Percentiles rank a stretch among this genome's conserved stretches.
phyloP scores from a whole-genome alignment of 805 yeast species.

The Nakazawaea holstii region DNA sequence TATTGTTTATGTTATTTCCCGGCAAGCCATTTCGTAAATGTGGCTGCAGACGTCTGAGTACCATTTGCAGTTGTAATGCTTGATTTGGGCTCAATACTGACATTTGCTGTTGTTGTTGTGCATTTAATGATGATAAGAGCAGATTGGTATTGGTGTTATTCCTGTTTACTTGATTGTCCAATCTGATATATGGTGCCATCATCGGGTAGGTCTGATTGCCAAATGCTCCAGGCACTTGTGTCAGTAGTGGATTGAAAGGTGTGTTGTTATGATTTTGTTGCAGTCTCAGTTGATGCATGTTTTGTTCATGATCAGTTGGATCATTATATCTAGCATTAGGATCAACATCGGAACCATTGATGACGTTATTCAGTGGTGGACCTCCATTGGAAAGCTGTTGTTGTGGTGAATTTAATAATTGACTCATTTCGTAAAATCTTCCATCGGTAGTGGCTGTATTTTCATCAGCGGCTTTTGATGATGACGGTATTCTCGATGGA shows the following conservation, averaged over 20 bases:
- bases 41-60: not conserved
- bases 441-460: conserved; percentile 16
- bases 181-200: conserved; percentile 3
- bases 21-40: not conserved
- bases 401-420: conserved; percentile 9
- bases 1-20: not conserved
- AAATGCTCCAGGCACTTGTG: conserved; percentile 1
- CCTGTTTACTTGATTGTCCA: conserved; percentile 9
- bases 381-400: not conserved
- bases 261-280: not conserved
- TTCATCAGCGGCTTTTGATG: conserved; percentile 21
- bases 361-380: not conserved
- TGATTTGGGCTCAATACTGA: not conserved
- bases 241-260: not conserved
- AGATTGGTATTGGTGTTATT: not conserved
- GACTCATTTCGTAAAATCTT: conserved; percentile 9
- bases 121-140: not conserved
- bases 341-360: not conserved
- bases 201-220: conserved; percentile 1
- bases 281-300: not conserved
- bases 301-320: not conserved
- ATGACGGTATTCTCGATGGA: not conserved
- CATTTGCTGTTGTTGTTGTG: conserved; percentile 1
- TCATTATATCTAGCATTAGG: not conserved
- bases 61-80: not conserved